Conservation (phyloP, 176 grass and related monocot species). For the Juncus effusus region DNA sequence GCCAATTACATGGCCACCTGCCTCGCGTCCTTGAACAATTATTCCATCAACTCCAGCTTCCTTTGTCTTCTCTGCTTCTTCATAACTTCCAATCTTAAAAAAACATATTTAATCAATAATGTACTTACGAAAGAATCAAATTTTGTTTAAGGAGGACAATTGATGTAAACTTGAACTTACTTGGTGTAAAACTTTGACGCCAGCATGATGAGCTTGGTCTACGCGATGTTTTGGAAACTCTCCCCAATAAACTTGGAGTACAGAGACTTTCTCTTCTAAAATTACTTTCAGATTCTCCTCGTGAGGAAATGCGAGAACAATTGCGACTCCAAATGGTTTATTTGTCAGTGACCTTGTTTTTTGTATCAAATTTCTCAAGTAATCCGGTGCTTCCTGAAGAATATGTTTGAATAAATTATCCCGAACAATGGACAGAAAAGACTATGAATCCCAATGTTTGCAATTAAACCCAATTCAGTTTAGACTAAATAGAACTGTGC, state of each 20-base stretch:
- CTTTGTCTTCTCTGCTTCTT: slow-evolving; percentile 72
- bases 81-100: slow-evolving; percentile 58
- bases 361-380: slow-evolving; percentile 59
- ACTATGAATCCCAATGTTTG: background rate
- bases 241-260: slow-evolving; percentile 90
- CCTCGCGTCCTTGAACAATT: slow-evolving; percentile 83
- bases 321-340: slow-evolving; percentile 66
- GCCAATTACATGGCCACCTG: slow-evolving; percentile 89
- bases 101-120: background rate
- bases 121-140: background rate
- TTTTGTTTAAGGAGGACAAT: background rate
- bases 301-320: slow-evolving; percentile 67
- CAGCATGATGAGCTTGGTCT: slow-evolving; percentile 68
- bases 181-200: slow-evolving; percentile 90
- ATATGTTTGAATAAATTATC: slow-evolving; percentile 2
- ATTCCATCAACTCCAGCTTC: slow-evolving; percentile 87
- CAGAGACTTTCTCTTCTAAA: slow-evolving; percentile 73
- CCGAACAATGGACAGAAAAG: background rate
- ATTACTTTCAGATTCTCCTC: slow-evolving; percentile 74
- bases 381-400: slow-evolving; percentile 70
- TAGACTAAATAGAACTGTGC: slow-evolving; percentile 1
- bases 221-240: slow-evolving; percentile 64
- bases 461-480: background rate
- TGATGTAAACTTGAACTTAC: slow-evolving; percentile 31
- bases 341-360: slow-evolving; percentile 65